Conservation (phyloP, 2,329 filamentous ascomycete species). For the Aspergillus spinulosporus region DNA sequence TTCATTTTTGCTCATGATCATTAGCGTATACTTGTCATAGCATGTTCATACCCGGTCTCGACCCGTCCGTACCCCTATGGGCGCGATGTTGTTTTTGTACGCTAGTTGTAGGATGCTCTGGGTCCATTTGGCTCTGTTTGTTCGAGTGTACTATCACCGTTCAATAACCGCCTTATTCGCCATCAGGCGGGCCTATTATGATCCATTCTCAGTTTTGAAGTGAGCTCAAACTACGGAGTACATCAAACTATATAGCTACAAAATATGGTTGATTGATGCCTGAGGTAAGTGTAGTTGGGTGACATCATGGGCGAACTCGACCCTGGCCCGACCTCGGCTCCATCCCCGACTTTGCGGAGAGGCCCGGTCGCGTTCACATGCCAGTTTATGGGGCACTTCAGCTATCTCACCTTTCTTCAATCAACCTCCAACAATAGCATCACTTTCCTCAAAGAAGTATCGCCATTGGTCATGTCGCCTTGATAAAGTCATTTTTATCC, state of each 20-base stretch:
- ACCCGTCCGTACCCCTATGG: background rate
- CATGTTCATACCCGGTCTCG: background rate
- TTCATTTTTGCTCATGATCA: conserved; percentile 1
- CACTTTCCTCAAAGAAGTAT: background rate
- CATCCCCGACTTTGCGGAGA: conserved; percentile 13
- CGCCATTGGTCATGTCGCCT: conserved; percentile 22
- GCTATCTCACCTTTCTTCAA: background rate
- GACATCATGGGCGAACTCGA: conserved; percentile 13
- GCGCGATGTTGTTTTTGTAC: too few relatives aligned
- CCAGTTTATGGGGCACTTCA: conserved; percentile 14
- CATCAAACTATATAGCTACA: too few relatives aligned
- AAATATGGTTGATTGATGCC: too few relatives aligned
- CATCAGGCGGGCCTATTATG: too few relatives aligned
- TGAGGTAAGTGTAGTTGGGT: background rate
- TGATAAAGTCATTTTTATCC: conserved; percentile 18
- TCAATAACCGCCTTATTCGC: too few relatives aligned
- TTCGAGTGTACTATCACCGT: background rate
- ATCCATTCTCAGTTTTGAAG: too few relatives aligned
- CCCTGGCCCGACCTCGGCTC: conserved; percentile 1
- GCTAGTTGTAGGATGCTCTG: too few relatives aligned
- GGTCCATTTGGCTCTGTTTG: background rate
- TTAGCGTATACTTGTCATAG: conserved; percentile 5
- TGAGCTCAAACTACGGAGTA: too few relatives aligned
- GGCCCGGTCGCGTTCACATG: background rate
- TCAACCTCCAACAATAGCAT: background rate